These are phyloP conservation scores for Vaccinium vitisidaea DNA, from an alignment of 148 eudicot genomes.

Conservation along the genomic window DNA sequence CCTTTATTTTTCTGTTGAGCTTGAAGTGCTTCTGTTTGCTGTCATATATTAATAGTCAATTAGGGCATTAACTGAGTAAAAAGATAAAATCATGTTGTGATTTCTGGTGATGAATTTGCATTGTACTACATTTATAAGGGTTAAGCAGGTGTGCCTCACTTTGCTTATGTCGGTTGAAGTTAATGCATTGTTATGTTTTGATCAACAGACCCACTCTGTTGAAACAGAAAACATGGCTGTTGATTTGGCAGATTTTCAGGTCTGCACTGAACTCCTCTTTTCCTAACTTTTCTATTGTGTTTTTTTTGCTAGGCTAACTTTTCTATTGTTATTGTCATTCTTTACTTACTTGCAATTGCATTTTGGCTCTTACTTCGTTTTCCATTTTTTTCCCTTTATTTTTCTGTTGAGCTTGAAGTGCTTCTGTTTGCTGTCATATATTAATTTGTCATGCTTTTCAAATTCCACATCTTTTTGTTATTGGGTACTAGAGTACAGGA, in stretches of 20 bases:
- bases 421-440: not conserved
- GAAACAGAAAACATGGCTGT: too few relatives aligned
- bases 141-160: not conserved
- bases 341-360: not conserved
- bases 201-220: too few relatives aligned
- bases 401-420: not conserved
- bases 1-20: not conserved
- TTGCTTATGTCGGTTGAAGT: not conserved
- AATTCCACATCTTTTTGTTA: not conserved
- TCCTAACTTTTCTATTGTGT: too few relatives aligned
- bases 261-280: too few relatives aligned
- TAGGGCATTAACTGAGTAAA: not conserved
- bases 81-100: not conserved
- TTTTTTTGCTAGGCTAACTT: too few relatives aligned
- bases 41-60: not conserved
- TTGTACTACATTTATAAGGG: not conserved
- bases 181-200: conserved; percentile 3
- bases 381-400: not conserved
- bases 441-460: not conserved
- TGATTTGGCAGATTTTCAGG: too few relatives aligned
- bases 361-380: not conserved
- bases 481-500: not conserved
- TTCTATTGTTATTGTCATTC: not conserved
- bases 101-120: not conserved
- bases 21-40: not conserved